Evolutionary conservation across 106 monocot species (phyloP), one percentile per base, ranked within the genome.

Genomic region (Iris macrosiphon): DNA sequence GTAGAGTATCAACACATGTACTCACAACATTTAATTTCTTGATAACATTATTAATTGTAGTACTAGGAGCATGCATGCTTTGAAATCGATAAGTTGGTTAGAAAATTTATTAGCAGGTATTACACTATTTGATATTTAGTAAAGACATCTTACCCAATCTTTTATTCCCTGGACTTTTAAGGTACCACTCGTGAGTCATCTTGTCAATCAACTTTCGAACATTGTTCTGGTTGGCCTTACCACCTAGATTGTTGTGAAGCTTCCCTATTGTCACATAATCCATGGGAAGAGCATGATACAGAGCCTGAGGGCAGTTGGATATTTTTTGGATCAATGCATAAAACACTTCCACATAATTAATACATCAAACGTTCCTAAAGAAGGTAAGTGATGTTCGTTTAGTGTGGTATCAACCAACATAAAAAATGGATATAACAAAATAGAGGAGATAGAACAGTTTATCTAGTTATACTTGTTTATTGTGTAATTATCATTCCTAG

Each of bases 201-300:
- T 72, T 81, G 25, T 87, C 78, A 19, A 87, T 64, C 29, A 87
- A 57, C 63, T 87, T 87, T 15, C 67, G 56, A 10, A 79, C 72
- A 28, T 68, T 79, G 26, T 41, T 64, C 61, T 87, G 82, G 45
- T 61, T 78, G 14, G 68, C 78, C 68, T 82, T 72, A 31, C 87
- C 87, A 23, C 65, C 68, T 14, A 87, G 38, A 59, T 86, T 92
- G 10, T 51, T 70, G 19, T 82, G 92, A 57, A 92, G 86, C 52
- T 96, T 96, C 49, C 72, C 21, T 61, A 83, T 24, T 22, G 89
- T 72, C 53, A 96, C 86, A 67, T 83, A 90, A 49, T 90, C 89
- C 96, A 96, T 79, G 4, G 85, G 85, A 78, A 96, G 90, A 61
- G 79, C 77, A 80, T 80, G 66, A 49, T 80, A 96, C 30, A 96